phyloP scores from a whole-genome alignment of 306 rosid species.

The Begonia fuchsioides region DNA sequence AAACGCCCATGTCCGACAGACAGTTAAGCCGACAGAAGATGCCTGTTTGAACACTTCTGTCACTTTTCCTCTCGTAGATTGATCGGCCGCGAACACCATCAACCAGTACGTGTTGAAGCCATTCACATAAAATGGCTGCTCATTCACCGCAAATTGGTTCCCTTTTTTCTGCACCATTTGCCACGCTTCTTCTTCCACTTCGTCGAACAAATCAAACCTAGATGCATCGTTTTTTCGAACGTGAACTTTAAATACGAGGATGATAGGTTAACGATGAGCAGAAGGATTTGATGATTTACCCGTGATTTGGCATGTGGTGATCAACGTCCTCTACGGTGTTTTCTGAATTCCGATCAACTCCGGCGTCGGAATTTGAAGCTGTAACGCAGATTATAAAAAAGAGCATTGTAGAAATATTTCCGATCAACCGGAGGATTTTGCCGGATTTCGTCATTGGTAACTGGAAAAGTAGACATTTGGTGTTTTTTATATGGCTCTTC shows the following conservation, averaged over 20 bases:
- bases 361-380: conserved; percentile 13
- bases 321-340: conserved; percentile 19
- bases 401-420: conserved; percentile 16
- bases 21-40: conserved; percentile 60
- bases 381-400: conserved; percentile 18
- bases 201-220: conserved; percentile 29
- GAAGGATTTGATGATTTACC: conserved; percentile 11
- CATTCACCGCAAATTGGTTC: conserved; percentile 69
- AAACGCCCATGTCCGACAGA: conserved; percentile 97
- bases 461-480: conserved; percentile 12
- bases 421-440: conserved; percentile 6
- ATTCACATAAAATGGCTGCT: conserved; percentile 70
- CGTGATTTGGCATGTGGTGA: conserved; percentile 12
- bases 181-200: conserved; percentile 31
- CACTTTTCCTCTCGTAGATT: conserved; percentile 80
- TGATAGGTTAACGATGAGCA: background rate
- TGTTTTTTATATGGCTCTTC: conserved; percentile 5
- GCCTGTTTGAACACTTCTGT: conserved; percentile 65
- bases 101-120: conserved; percentile 97
- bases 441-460: conserved; percentile 30
- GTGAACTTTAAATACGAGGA: background rate
- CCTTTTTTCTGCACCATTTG: conserved; percentile 70
- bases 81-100: conserved; percentile 82
- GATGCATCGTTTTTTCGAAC: too few species aligned
- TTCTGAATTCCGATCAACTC: conserved; percentile 26